Percentiles rank a stretch among this genome's conserved stretches.
Evolutionary conservation across 371 early-diverging fungal genomes (phyloP).

Genomic region (Mortierella sp.): DNA sequence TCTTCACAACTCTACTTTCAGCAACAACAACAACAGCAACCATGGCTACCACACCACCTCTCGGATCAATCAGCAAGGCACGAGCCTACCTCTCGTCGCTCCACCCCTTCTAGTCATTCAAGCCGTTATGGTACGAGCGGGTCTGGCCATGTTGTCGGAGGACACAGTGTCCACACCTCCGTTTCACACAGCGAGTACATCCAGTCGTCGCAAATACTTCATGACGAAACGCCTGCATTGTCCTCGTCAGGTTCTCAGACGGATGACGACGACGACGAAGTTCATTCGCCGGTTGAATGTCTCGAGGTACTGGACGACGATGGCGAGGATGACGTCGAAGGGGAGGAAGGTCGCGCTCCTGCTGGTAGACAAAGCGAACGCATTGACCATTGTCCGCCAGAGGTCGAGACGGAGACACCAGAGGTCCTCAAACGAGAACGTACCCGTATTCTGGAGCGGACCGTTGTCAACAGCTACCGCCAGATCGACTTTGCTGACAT

Average conservation of each 20-base stretch:
- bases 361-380: neutral
- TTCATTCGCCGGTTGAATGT: conserved; percentile 22
- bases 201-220: conserved; percentile 25
- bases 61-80: conserved; percentile 15
- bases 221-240: conserved; percentile 39
- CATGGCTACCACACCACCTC: conserved; percentile 5
- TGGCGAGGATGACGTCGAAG: conserved; percentile 9
- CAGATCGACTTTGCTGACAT: conserved; percentile 45
- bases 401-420: conserved; percentile 39
- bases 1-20: conserved; percentile 14
- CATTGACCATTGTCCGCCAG: conserved; percentile 10
- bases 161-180: conserved; percentile 21
- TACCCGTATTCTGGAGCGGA: conserved; percentile 45
- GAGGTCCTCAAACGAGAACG: conserved; percentile 49
- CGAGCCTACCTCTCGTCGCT: neutral
- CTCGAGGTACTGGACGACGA: conserved; percentile 21
- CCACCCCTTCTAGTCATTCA: neutral
- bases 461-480: conserved; percentile 32
- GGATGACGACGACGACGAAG: conserved; percentile 43
- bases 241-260: conserved; percentile 45
- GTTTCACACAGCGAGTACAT: conserved; percentile 24
- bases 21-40: neutral
- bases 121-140: neutral
- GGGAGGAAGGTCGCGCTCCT: neutral
- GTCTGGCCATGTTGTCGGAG: conserved; percentile 6